A percentile compares a stretch with the other conserved stretches of the same genome.
Conservation (phyloP, 768 basidiomycete species). For the Inosperma sp. region DNA sequence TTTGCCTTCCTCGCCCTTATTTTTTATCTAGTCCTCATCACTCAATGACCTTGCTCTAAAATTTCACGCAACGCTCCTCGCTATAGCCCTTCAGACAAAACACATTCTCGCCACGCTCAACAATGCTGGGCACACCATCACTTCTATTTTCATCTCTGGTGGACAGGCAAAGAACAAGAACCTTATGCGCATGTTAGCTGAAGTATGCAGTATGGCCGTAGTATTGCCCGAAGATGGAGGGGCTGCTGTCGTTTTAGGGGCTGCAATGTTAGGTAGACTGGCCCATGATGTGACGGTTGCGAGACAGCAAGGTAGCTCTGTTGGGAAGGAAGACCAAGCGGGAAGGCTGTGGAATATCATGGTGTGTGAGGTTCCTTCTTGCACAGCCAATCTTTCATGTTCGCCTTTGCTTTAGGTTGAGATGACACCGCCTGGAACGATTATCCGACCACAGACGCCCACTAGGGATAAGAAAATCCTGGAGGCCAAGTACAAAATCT, state of each 20-base stretch:
- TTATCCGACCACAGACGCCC: conserved; percentile 61
- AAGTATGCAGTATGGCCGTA: conserved; percentile 71
- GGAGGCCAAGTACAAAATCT: conserved; percentile 92
- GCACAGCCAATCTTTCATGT: neutral
- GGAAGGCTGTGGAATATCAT: conserved; percentile 87
- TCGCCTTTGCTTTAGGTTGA: conserved; percentile 52
- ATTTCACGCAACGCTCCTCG: conserved; percentile 87
- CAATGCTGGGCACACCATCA: conserved; percentile 72
- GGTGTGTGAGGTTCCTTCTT: conserved; percentile 40
- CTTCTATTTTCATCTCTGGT: conserved; percentile 86
- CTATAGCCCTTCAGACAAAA: conserved; percentile 90
- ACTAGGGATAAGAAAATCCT: conserved; percentile 67
- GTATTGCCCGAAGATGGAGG: conserved; percentile 73
- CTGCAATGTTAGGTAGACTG: conserved; percentile 89
- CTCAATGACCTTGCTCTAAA: conserved; percentile 73
- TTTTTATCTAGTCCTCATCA: neutral
- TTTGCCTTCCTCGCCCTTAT: neutral
- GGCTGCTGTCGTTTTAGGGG: conserved; percentile 85
- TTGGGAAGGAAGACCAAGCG: conserved; percentile 43
- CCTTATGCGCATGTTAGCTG: conserved; percentile 87
- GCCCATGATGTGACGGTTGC: conserved; percentile 53
- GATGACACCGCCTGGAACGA: conserved; percentile 84
- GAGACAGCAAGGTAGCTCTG: conserved; percentile 27
- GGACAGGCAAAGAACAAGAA: conserved; percentile 87
- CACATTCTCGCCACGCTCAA: conserved; percentile 94